Percentiles rank a stretch among this genome's conserved stretches.
Evolutionary conservation across 225 moss, liverwort and hornwort genomes (phyloP).

Genomic region (Climacium dendroides): DNA sequence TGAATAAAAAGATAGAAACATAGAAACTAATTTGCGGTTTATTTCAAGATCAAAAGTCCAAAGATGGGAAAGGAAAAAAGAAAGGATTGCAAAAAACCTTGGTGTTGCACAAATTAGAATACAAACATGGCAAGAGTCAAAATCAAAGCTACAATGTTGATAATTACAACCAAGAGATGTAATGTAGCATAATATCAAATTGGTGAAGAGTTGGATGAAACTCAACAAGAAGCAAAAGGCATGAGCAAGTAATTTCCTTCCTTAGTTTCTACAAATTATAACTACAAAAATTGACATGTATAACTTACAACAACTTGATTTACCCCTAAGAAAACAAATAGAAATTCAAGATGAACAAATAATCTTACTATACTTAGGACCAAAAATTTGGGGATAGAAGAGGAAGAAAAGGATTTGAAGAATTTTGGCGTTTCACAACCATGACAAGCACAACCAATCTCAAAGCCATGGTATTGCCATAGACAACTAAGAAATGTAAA

Average conservation of each 20-base stretch:
- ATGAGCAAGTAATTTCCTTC: neutral
- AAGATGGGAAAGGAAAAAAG: accelerated
- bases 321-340: accelerated
- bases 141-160: neutral
- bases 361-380: neutral
- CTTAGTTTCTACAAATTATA: neutral
- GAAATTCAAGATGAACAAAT: neutral
- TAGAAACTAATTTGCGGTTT: accelerated
- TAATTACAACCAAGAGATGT: neutral
- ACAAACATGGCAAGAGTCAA: neutral
- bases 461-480: neutral
- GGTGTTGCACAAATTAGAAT: no score
- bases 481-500: neutral
- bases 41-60: neutral
- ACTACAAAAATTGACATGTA: neutral
- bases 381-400: accelerated
- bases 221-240: neutral
- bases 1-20: neutral
- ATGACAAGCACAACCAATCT: neutral
- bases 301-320: neutral
- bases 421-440: neutral
- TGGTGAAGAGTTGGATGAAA: neutral
- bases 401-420: neutral
- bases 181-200: accelerated
- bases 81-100: neutral